These are phyloP conservation scores for Haplographium delicatum DNA, from an alignment of 495 filamentous ascomycete species.

Conservation along the genomic window DNA sequence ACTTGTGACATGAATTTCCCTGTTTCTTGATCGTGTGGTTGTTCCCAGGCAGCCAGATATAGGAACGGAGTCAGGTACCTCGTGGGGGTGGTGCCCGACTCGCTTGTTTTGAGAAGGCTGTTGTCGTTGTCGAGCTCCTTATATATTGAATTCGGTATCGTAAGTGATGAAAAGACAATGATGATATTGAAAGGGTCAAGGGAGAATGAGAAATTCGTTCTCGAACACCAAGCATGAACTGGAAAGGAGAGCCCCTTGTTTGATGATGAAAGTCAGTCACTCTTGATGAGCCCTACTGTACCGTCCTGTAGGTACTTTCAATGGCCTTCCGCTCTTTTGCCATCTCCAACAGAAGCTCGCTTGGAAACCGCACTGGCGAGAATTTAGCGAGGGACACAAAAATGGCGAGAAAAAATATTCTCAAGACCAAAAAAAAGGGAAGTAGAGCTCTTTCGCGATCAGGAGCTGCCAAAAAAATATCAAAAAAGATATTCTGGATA, in stretches of 20 bases:
- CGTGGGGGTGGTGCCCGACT: constrained; percentile 9
- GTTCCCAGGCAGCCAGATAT: no score
- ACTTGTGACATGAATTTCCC: not conserved
- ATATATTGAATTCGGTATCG: not conserved
- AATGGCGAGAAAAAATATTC: no score
- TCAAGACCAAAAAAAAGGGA: constrained; percentile 4
- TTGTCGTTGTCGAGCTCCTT: not conserved
- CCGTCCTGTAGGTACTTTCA: no score
- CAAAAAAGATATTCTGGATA: constrained; percentile 13
- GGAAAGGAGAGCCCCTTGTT: no score
- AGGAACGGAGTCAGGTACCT: not conserved
- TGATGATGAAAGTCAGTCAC: no score
- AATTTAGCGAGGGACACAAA: no score
- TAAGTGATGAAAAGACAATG: not conserved
- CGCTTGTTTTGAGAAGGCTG: not conserved
- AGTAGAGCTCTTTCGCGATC: no score
- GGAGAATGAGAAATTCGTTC: no score
- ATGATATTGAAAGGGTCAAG: not conserved
- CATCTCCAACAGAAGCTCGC: no score
- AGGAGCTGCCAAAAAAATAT: not conserved
- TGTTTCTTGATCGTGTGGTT: not conserved
- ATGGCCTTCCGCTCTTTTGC: no score
- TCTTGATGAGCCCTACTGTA: no score
- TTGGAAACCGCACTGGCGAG: not conserved
- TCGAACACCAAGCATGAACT: no score